Evolutionary conservation across 768 basidiomycete genomes (phyloP), one percentile per base, ranked within the genome.

Genomic region (Cytidiella melzeri): DNA sequence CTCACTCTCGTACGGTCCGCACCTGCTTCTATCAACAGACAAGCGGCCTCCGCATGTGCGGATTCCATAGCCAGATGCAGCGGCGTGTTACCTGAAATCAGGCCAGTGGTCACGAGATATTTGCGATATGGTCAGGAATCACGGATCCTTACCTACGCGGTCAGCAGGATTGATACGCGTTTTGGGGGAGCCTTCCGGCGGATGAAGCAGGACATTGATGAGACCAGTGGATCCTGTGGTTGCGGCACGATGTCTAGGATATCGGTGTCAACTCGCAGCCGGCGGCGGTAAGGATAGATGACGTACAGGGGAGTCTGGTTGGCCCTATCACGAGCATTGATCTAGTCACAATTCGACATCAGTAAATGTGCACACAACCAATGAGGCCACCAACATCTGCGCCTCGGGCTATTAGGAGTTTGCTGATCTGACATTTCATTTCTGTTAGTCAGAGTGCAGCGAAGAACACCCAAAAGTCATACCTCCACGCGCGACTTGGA

Each of bases 51-150:
- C 12, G 90, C 95, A 62, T 97, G 89, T 15, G 85, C 95, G 47
- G 89, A 92, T 60, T 99, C 95, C 85, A 99, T 87, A 15, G 95
- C 94, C 26, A 99, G 80, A 73, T 99, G 96, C 30, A 99, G 71
- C 2, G 96, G 92, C 1, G 96, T 97, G 62, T 97, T 96, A 44
- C 95, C 94, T 89, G 60, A 46, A 40, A 43, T 48, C 53, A 59
- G 53, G 57, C 43, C 34, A 48, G 54, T 39, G 20, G 42, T 54
- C 42, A n/a, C 20, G 23, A 34, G 30, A 20, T 40, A 25, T 28
- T 26, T 27, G 28, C n/a, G 26, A 46, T 50, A 27, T 10, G n/a
- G 41, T 27, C 41, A 26, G 37, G 25, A 39, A 24, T 36, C 34
- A 26, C 15, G 21, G 37, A 28, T 15, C 52, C 55, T 24, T 62